Evolutionary conservation across 1,139 yeast genomes (phyloP), one percentile per base, ranked within the genome.

Genomic region (Magnusiomyces tetraspermus): DNA sequence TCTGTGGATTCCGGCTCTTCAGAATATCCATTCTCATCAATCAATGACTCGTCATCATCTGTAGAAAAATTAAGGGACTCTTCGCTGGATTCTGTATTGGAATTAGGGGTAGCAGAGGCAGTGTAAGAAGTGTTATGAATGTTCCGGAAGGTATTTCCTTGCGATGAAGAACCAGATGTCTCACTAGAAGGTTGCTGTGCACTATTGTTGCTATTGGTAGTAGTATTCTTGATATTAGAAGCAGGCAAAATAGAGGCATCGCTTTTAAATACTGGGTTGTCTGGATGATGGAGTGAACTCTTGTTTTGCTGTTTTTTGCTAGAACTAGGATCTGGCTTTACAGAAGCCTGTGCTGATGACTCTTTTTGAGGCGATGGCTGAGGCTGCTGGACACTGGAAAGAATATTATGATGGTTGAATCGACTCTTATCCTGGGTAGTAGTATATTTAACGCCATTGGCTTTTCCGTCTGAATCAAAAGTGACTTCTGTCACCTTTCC

Each of bases 401-500:
- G n/a, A n/a, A n/a, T n/a, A n/a, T n/a, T n/a, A n/a, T 28, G 8
- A 28, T 45, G 38, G 40, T 45, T 30, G 33, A 6, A 38, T 38
- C 48, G 48, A 22, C 13, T 11, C 33, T 45, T 45, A 28, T 45
- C 48, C 4, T 28, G 24, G 6, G 48, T 22, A 10, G 38, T 28
- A 40, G 57, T 46, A 51, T 61, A 58, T 2, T 53, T 50, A 3
- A 61, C 62, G 26, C 63, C 67, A n/a, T 53, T 52, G 42, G 62
- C 63, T 31, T 50, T 62, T 22, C 31, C 43, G 23, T 55, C 58
- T 15, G 52, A 58, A 46, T 63, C 57, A 43, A 60, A 58, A 38
- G 55, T 53, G 26, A 89, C 73, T 61, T 83, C 82, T 43, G 77
- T 79, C 31, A 87, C 96, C 68, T 87, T 86, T 38, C 97, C 98